A percentile compares a stretch with the other conserved stretches of the same genome.
Evolutionary conservation across 768 basidiomycete genomes (phyloP).

Genomic region (Arthromyces matolae): DNA sequence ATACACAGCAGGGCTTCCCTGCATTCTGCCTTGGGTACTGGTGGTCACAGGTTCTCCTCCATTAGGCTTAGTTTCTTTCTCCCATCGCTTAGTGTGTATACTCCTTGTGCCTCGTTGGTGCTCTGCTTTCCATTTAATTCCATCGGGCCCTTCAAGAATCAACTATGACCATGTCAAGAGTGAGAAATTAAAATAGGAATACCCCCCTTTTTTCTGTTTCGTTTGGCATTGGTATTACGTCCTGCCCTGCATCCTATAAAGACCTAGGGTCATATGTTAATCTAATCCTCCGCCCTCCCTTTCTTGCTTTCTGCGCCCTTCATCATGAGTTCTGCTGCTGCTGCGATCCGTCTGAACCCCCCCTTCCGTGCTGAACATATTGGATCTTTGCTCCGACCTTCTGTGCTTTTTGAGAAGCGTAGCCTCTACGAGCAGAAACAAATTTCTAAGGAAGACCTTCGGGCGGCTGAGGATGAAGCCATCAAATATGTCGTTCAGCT

Average conservation of each 20-base stretch:
- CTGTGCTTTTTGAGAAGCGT: conserved; percentile 45
- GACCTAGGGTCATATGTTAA: conserved; percentile 3
- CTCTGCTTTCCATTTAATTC: conserved; percentile 8
- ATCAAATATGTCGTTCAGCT: conserved; percentile 49
- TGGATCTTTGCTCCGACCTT: conserved; percentile 58
- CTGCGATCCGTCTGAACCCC: conserved; percentile 29
- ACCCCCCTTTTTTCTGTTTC: not conserved
- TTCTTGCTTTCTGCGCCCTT: conserved; percentile 8
- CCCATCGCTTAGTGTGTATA: too few species aligned
- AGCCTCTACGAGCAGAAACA: conserved; percentile 38
- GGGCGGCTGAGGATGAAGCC: conserved; percentile 47
- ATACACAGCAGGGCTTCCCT: conserved; percentile 1
- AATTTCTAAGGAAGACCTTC: conserved; percentile 41
- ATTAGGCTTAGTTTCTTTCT: conserved; percentile 3
- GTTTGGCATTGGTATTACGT: conserved; percentile 10
- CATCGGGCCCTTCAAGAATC: conserved; percentile 1
- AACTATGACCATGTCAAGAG: too few species aligned
- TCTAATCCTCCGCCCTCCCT: conserved; percentile 4
- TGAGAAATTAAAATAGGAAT: conserved; percentile 4
- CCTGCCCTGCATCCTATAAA: conserved; percentile 6
- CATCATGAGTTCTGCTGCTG: conserved; percentile 17
- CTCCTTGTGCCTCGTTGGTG: too few species aligned
- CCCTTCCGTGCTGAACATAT: conserved; percentile 55
- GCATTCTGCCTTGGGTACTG: too few species aligned
- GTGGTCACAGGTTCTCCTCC: too few species aligned